Percentiles rank a stretch among this genome's conserved stretches.
Evolutionary conservation across 2,329 filamentous ascomycete genomes (phyloP).

Genomic region (Bipolaris sorokiniana): DNA sequence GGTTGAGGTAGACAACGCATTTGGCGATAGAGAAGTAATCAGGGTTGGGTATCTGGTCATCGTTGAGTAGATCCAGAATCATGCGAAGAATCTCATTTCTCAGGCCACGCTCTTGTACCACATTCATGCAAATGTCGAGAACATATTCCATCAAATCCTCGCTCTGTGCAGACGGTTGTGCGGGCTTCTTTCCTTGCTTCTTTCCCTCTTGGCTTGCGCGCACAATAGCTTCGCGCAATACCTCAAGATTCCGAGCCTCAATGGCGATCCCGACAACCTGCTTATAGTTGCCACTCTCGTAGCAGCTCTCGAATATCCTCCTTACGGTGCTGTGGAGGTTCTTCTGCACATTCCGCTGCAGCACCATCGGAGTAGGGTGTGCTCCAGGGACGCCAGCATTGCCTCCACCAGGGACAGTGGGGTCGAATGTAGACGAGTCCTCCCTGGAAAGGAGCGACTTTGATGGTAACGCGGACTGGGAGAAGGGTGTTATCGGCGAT

Average conservation of each 20-base stretch:
- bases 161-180: slow-evolving; percentile 65
- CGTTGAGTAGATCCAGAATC: slow-evolving; percentile 93
- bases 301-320: slow-evolving; percentile 88
- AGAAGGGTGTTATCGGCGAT: slow-evolving; percentile 93
- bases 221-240: slow-evolving; percentile 84
- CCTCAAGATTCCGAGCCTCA: slow-evolving; percentile 88
- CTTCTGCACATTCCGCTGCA: slow-evolving; percentile 75
- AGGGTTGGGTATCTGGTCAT: slow-evolving; percentile 87
- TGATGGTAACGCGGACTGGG: slow-evolving; percentile 87
- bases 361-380: slow-evolving; percentile 66
- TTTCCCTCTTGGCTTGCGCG: slow-evolving; percentile 87
- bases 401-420: slow-evolving; percentile 61
- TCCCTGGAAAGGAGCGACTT: slow-evolving; percentile 93
- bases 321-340: slow-evolving; percentile 85
- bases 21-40: slow-evolving; percentile 99
- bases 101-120: slow-evolving; percentile 90
- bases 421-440: slow-evolving; percentile 68
- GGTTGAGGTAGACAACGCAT: slow-evolving; percentile 94
- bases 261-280: slow-evolving; percentile 97
- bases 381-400: slow-evolving; percentile 61
- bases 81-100: slow-evolving; percentile 84
- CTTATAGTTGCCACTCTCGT: slow-evolving; percentile 83
- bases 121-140: slow-evolving; percentile 93
- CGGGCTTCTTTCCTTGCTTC: slow-evolving; percentile 63
- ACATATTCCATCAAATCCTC: slow-evolving; percentile 98